Base-by-base conservation (phyloP, 331 rosid species). In the Erythrophleum ivorense region DNA sequence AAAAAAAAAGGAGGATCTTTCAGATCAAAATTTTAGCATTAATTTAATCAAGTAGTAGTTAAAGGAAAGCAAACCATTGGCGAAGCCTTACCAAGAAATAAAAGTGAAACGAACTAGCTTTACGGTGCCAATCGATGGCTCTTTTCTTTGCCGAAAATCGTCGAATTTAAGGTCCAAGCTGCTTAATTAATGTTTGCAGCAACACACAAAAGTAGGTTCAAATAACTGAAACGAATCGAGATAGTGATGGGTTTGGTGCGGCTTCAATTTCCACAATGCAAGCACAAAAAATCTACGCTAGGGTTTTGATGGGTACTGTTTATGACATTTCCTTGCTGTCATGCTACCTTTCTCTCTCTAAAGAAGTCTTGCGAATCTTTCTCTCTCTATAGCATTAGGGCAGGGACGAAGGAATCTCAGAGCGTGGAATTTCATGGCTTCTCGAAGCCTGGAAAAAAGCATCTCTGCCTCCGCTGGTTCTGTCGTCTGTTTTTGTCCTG, bases 271-370 rank as follows among this genome's bases (percentile, higher is more conserved):
- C 49, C 49, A 79, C 71, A 69, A n/a, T 7, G 80, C 62, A 68
- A 81, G 46, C 73, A 59, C 40, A 78, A 66, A 59, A 24, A 68
- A 87, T 49, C 71, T 38, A 36, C 21, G 76, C 64, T 85, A 86
- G 94, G 90, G 84, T 86, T 88, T 86, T 58, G 88, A 43, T 75
- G 78, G 53, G 52, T 29, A 16, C 43, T 18, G 72, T 58, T 76
- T 10, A 48, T 68, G 33, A 76, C 76, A 67, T 18, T 67, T 86
- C 80, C 69, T 16, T 67, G 72, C 52, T 40, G 72, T 40, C 72
- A 67, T 40, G 24, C 57, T 19, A 16, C 66, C 70, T 71, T 70
- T 81, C 58, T 69, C 79, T 74, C 79, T 74, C 81, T 75, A 50
- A 41, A 73, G 50, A 46, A 36, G 66, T 34, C 41, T 52, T 34